Evolutionary conservation across 768 basidiomycete species (phyloP), one percentile per base, ranked within the genome.

Genomic region (Serendipita vermifera): DNA sequence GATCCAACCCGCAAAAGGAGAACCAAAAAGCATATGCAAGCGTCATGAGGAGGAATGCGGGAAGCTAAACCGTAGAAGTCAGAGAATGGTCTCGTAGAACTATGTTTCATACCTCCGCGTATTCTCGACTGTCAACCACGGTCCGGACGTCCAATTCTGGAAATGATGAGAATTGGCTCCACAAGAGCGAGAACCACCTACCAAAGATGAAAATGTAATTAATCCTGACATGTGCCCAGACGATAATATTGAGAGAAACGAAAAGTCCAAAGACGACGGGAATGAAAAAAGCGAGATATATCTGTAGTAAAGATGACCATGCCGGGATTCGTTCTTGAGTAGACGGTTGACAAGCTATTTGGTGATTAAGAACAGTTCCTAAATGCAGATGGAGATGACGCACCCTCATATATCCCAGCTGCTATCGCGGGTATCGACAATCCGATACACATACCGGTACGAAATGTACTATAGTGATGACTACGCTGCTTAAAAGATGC

Each of bases 121-220:
- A 97, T 69, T 87, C 78, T 26, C 83, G 80, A 65, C 79, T 77
- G 65, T 96, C 88, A 55, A 93, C 69, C 27, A 76, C 79, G 32
- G 83, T 81, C 57, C 81, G 75, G 22, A 81, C 64, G 59, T 89
- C 78, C 55, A 93, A 66, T 66, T 86, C 88, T 83, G 61, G 20
- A 20, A 59, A n/a, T n/a, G n/a, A n/a, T 29, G n/a, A n/a, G n/a
- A n/a, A n/a, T n/a, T n/a, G n/a, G n/a, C n/a, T n/a, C n/a, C n/a
- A n/a, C n/a, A n/a, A n/a, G n/a, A n/a, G n/a, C n/a, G n/a, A n/a
- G n/a, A 29, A 41, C 36, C 24, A 62, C 76, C 35, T 58, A 86
- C 85, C 85, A 63, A 93, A 87, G 33, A 93, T 87, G 66, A 97
- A 94, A n/a, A 82, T 77, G 63, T 92, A 94, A 65, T 97, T 98